Evolutionary conservation across 129 eudicot genomes (phyloP).

Genomic region (Gnaphalium uliginosum): DNA sequence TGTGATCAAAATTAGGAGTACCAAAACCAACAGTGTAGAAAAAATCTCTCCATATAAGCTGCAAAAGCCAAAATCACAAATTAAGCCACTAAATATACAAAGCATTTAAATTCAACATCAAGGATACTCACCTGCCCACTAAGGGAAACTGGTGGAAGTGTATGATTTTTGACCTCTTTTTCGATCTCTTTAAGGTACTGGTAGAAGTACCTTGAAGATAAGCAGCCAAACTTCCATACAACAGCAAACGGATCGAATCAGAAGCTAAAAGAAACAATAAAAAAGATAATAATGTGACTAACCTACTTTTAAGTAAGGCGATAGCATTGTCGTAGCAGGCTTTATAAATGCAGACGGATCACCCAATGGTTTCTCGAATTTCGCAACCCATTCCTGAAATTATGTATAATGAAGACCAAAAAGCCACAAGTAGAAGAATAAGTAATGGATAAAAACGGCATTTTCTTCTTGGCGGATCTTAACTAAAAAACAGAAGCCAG

Average conservation of each 20-base stretch:
- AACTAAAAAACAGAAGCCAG: neutral
- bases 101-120: neutral
- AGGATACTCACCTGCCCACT: conserved; percentile 63
- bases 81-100: conserved; percentile 16
- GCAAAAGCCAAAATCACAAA: conserved; percentile 30
- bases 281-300: conserved; percentile 5
- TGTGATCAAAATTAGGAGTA: conserved; percentile 77
- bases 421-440: neutral
- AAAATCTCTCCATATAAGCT: conserved; percentile 89
- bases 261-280: conserved; percentile 15
- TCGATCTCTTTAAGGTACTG: conserved; percentile 68
- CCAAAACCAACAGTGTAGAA: conserved; percentile 85
- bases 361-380: conserved; percentile 91
- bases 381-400: conserved; percentile 87
- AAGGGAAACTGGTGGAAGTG: conserved; percentile 94
- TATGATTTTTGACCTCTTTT: conserved; percentile 55
- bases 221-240: conserved; percentile 80
- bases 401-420: conserved; percentile 17
- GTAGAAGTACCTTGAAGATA: conserved; percentile 84
- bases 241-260: conserved; percentile 34
- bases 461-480: neutral
- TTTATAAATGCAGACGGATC: conserved; percentile 75
- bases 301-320: conserved; percentile 87
- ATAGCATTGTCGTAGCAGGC: conserved; percentile 82
- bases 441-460: neutral